A percentile compares a stretch with the other conserved stretches of the same genome.
These are phyloP conservation scores for Phialemoniopsis sp. DNA, from an alignment of 2,329 filamentous ascomycete species.

Conservation along the genomic window DNA sequence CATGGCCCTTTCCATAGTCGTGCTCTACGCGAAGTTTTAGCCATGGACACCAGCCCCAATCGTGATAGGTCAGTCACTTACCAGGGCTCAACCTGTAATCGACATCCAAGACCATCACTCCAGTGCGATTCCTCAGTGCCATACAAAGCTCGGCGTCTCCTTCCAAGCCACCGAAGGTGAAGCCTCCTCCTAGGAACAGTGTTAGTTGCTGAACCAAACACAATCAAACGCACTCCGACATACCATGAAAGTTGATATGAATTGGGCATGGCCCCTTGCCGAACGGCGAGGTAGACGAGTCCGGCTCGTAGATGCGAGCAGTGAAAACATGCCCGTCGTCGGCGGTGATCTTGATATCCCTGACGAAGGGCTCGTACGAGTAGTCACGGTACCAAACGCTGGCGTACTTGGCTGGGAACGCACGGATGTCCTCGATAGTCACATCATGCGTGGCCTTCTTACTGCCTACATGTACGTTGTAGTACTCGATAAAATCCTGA, in stretches of 20 bases:
- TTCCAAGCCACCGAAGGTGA: no score
- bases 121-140: no score
- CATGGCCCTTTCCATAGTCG: conserved; percentile 3
- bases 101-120: no score
- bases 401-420: conserved; percentile 3
- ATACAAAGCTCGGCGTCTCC: no score
- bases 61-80: no score
- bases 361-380: conserved; percentile 1
- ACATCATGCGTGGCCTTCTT: conserved; percentile 1
- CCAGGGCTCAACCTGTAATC: no score
- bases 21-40: conserved; percentile 4
- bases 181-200: no score
- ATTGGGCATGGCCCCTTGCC: conserved; percentile 3
- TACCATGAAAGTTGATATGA: conserved; percentile 7
- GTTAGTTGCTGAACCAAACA: not conserved
- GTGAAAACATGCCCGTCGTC: conserved; percentile 5
- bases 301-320: conserved; percentile 3
- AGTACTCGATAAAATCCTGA: conserved; percentile 3
- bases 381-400: conserved; percentile 6
- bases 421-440: conserved; percentile 3
- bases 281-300: conserved; percentile 6
- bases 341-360: conserved; percentile 2
- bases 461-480: conserved; percentile 3
- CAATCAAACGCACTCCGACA: not conserved
- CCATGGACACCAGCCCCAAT: no score